Conservation (phyloP, 352 stramenopile species). For the Globisporangium ultimum region DNA sequence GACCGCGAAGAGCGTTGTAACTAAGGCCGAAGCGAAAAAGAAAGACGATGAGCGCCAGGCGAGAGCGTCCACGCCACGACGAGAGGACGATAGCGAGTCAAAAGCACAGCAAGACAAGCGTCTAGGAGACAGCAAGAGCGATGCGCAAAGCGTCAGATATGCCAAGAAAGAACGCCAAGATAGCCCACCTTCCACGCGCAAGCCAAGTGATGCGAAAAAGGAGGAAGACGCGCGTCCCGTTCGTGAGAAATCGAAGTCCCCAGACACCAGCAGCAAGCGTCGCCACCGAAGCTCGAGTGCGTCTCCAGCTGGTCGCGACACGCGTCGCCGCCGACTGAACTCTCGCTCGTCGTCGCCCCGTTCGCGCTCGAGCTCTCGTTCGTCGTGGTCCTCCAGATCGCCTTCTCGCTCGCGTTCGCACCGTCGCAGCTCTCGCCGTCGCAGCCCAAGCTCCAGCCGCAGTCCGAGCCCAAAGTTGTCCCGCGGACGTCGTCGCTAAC, state of each 20-base stretch:
- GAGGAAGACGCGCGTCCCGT: neutral
- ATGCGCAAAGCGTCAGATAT: neutral
- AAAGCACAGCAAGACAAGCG: too few relatives aligned
- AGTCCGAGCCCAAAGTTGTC: slow-evolving; percentile 17
- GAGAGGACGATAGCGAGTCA: neutral
- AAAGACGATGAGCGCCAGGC: slow-evolving; percentile 4
- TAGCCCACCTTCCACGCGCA: slow-evolving; percentile 1
- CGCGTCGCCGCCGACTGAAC: slow-evolving; percentile 18
- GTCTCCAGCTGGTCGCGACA: slow-evolving; percentile 18
- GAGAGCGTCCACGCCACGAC: neutral
- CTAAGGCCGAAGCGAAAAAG: slow-evolving; percentile 2
- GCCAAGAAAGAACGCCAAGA: slow-evolving; percentile 9
- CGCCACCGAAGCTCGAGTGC: slow-evolving; percentile 21
- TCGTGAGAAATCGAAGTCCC: slow-evolving; percentile 4
- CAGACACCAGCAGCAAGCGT: slow-evolving; percentile 13
- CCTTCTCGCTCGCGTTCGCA: slow-evolving; percentile 21
- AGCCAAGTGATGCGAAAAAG: slow-evolving; percentile 4
- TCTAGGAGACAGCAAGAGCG: too few relatives aligned
- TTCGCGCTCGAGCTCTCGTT: slow-evolving; percentile 32
- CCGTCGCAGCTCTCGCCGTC: slow-evolving; percentile 17
- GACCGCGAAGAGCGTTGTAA: slow-evolving; percentile 3
- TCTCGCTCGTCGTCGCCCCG: slow-evolving; percentile 19
- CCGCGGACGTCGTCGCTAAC: slow-evolving; percentile 8
- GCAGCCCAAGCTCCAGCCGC: slow-evolving; percentile 26
- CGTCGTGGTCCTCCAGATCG: slow-evolving; percentile 21